A percentile compares a stretch with the other conserved stretches of the same genome.
These are phyloP conservation scores for Globisporangium heterothallicum DNA, from an alignment of 352 stramenopile genomes.

Conservation along the genomic window DNA sequence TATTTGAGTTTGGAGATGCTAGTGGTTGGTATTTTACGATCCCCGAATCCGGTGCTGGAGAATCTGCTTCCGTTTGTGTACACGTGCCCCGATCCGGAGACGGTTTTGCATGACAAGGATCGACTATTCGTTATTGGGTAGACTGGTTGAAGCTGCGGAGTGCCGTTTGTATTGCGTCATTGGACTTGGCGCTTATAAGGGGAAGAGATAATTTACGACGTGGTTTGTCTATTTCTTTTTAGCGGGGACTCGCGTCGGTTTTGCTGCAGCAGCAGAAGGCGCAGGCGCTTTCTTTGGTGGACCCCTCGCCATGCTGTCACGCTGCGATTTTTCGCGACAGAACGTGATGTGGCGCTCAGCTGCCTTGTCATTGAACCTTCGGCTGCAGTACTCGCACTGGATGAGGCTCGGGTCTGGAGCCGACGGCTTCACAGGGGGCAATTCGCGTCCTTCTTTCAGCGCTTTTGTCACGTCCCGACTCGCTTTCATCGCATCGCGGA, in stretches of 20 bases:
- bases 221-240: constrained; percentile 38
- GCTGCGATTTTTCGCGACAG: constrained; percentile 83
- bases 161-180: no score
- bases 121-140: constrained; percentile 50
- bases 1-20: constrained; percentile 38
- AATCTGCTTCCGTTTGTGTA: constrained; percentile 64
- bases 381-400: constrained; percentile 87
- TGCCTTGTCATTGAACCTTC: constrained; percentile 89
- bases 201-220: not conserved
- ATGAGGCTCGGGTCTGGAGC: constrained; percentile 83
- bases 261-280: constrained; percentile 15
- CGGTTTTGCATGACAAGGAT: constrained; percentile 44
- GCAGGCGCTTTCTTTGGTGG: constrained; percentile 30
- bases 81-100: constrained; percentile 44
- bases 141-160: no score
- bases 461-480: constrained; percentile 61
- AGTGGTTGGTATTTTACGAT: constrained; percentile 42
- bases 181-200: no score
- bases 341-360: constrained; percentile 90
- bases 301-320: constrained; percentile 33
- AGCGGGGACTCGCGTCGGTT: constrained; percentile 27
- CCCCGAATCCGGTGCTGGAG: constrained; percentile 29
- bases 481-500: constrained; percentile 85
- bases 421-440: constrained; percentile 52
- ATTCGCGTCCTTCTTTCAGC: constrained; percentile 60